These are phyloP conservation scores for Dioszegia aurantiaca DNA, from an alignment of 768 basidiomycete genomes.

Conservation along the genomic window DNA sequence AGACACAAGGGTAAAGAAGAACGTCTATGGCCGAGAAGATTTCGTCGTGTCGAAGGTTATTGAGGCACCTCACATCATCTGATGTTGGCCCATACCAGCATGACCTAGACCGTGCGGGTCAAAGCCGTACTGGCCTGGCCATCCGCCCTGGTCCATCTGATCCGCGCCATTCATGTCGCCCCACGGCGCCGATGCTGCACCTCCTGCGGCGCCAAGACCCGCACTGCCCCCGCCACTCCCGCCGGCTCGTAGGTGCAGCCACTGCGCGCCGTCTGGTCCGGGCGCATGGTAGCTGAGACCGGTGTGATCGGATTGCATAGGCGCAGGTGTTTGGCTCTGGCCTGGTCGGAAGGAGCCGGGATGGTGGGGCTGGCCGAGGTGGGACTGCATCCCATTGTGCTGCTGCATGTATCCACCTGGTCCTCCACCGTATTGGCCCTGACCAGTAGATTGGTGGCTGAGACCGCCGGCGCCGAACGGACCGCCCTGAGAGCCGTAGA, in stretches of 20 bases:
- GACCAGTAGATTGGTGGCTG: neutral
- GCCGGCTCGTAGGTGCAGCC: constrained; percentile 43
- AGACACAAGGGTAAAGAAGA: constrained; percentile 2
- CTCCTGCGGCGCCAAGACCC: constrained; percentile 10
- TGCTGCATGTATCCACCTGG: constrained; percentile 2
- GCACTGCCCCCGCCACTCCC: constrained; percentile 26
- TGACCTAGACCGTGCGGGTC: constrained; percentile 7
- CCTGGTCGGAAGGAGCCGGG: constrained; percentile 6
- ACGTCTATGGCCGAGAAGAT: neutral
- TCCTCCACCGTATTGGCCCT: constrained; percentile 1
- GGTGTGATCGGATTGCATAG: constrained; percentile 35
- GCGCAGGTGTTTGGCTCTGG: constrained; percentile 11
- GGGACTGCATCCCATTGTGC: constrained; percentile 11
- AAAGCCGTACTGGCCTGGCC: constrained; percentile 16
- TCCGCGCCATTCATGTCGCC: constrained; percentile 4
- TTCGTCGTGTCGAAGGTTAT: too few relatives aligned
- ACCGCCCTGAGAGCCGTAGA: constrained; percentile 46
- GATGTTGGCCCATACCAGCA: constrained; percentile 11
- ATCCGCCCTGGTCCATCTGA: constrained; percentile 2
- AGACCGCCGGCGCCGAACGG: constrained; percentile 28
- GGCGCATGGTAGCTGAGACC: constrained; percentile 46
- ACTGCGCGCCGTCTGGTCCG: constrained; percentile 44
- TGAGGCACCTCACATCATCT: constrained; percentile 8
- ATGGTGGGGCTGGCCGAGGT: neutral
- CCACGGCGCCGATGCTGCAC: constrained; percentile 6